Percentiles rank a stretch among this genome's conserved stretches.
phyloP scores from a whole-genome alignment of 768 basidiomycete species.

The Gautieria morchelliformis region DNA sequence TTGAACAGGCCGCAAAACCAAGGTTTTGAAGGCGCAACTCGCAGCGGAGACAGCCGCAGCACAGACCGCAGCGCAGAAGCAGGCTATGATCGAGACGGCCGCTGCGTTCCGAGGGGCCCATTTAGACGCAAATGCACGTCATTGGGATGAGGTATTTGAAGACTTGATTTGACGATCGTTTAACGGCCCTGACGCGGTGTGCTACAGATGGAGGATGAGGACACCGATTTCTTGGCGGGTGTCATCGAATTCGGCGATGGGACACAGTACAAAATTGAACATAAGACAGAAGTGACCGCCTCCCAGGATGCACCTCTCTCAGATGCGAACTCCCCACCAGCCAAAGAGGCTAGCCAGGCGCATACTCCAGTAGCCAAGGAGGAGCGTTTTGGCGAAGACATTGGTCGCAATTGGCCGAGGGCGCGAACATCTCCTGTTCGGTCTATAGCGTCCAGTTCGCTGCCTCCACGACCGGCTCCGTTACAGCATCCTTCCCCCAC shows the following conservation, averaged over 20 bases:
- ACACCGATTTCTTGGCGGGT: constrained; percentile 79
- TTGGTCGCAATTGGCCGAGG: constrained; percentile 94
- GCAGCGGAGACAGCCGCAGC: constrained; percentile 41
- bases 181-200: background rate
- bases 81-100: constrained; percentile 67
- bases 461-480: constrained; percentile 28
- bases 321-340: constrained; percentile 11
- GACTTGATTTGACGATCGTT: background rate
- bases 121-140: constrained; percentile 85
- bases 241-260: constrained; percentile 97
- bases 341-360: constrained; percentile 6
- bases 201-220: constrained; percentile 79
- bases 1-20: constrained; percentile 13
- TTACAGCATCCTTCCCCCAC: constrained; percentile 23
- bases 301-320: constrained; percentile 3
- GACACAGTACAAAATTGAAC: constrained; percentile 76
- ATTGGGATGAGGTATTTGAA: constrained; percentile 90
- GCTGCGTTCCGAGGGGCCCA: constrained; percentile 94
- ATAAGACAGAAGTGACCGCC: constrained; percentile 15
- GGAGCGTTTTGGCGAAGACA: constrained; percentile 88
- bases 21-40: constrained; percentile 29
- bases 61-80: constrained; percentile 37
- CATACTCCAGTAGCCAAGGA: constrained; percentile 62
- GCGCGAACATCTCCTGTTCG: constrained; percentile 28
- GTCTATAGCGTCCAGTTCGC: constrained; percentile 3